A percentile compares a stretch with the other conserved stretches of the same genome.
Evolutionary conservation across 1,284 basidiomycete genomes (phyloP).

Genomic region (Wallemia hederae): DNA sequence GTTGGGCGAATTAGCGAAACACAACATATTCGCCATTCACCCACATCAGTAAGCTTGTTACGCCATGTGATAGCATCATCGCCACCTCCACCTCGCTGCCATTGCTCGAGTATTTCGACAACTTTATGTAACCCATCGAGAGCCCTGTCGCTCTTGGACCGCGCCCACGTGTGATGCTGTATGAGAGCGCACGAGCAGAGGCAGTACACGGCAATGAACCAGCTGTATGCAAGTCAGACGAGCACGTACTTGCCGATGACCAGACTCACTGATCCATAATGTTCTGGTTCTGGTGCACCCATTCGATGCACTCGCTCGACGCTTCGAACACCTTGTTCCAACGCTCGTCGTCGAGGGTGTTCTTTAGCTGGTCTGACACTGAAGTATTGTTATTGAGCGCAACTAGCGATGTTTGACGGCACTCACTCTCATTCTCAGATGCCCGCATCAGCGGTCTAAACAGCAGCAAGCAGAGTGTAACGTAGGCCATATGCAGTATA

Average conservation of each 20-base stretch:
- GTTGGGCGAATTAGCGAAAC: neutral
- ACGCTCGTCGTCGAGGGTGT: neutral
- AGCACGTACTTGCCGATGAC: neutral
- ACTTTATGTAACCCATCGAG: neutral
- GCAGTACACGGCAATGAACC: neutral
- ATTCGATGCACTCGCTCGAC: neutral
- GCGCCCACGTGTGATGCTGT: neutral
- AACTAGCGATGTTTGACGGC: neutral
- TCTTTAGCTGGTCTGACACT: neutral
- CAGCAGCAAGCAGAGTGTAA: neutral
- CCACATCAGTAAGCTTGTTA: neutral
- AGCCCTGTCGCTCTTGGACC: neutral
- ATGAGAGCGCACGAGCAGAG: neutral
- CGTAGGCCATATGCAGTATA: neutral
- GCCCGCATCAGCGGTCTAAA: neutral
- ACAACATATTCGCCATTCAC: neutral
- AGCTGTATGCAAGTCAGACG: neutral
- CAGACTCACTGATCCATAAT: neutral
- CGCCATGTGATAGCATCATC: neutral
- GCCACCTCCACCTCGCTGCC: neutral
- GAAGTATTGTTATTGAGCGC: neutral
- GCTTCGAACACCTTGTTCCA: neutral
- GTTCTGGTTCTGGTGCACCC: neutral
- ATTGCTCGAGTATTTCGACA: neutral
- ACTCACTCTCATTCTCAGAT: neutral